These are phyloP conservation scores for Fusarium pilosicola DNA, from an alignment of 2,329 filamentous ascomycete species.

Conservation along the genomic window DNA sequence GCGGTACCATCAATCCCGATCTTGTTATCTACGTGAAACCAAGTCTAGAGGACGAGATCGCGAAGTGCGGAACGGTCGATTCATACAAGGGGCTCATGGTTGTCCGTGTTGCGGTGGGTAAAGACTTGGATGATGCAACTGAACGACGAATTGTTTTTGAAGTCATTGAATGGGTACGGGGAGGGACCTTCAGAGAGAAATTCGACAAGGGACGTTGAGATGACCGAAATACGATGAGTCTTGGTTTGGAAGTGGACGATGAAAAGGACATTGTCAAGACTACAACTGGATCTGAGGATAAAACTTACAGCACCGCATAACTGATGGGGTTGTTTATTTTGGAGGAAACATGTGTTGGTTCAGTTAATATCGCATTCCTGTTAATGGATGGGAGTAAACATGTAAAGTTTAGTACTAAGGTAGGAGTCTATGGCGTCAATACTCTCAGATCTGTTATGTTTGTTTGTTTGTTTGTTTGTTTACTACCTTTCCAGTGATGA, in stretches of 20 bases:
- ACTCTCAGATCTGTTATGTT: not conserved
- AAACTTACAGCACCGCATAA: not conserved
- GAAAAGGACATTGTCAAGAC: not conserved
- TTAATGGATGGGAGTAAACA: not conserved
- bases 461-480: not conserved
- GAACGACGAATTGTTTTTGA: slow-evolving; percentile 85
- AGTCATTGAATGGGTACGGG: slow-evolving; percentile 81
- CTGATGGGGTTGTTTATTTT: not conserved
- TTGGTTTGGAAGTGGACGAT: not conserved
- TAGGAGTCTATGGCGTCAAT: slow-evolving; percentile 8
- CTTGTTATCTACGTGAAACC: slow-evolving; percentile 74
- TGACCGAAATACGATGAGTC: slow-evolving; percentile 3
- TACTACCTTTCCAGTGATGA: not conserved
- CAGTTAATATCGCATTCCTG: slow-evolving; percentile 15
- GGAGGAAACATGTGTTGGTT: slow-evolving; percentile 4
- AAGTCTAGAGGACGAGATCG: slow-evolving; percentile 49
- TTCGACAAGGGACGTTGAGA: slow-evolving; percentile 16
- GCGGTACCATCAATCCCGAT: slow-evolving; percentile 84
- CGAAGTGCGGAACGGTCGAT: slow-evolving; percentile 63
- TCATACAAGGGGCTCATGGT: slow-evolving; percentile 63
- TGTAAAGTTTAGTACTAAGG: slow-evolving; percentile 8
- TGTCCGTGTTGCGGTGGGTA: slow-evolving; percentile 57
- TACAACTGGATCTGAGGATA: not conserved
- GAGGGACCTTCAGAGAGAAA: slow-evolving; percentile 54
- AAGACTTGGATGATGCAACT: slow-evolving; percentile 71